Conservation (phyloP, 2,329 filamentous ascomycete species). For the Penicillium sclerotiorum region DNA sequence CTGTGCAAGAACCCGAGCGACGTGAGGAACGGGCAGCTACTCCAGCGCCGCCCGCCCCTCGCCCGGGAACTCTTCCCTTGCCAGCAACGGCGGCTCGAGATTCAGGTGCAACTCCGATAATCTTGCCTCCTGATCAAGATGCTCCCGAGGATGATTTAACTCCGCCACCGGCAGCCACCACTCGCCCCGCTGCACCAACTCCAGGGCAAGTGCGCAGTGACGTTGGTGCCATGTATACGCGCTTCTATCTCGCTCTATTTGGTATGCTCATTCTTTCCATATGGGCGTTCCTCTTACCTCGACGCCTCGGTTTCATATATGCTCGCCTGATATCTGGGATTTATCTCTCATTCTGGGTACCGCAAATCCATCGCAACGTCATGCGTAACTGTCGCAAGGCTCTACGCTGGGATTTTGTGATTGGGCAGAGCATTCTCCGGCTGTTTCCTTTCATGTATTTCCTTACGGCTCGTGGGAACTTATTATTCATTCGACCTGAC, state of each 20-base stretch:
- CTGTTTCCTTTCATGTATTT: constrained; percentile 84
- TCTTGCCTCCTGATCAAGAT: constrained; percentile 63
- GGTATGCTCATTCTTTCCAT: constrained; percentile 61
- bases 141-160: constrained; percentile 42
- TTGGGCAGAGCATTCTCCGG: constrained; percentile 79
- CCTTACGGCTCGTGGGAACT: constrained; percentile 75
- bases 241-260: constrained; percentile 64
- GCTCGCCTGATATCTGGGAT: constrained; percentile 66
- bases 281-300: constrained; percentile 61
- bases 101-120: constrained; percentile 57
- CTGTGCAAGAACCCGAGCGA: constrained; percentile 56
- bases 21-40: constrained; percentile 36
- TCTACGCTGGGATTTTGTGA: constrained; percentile 85
- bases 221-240: constrained; percentile 62
- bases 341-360: constrained; percentile 89
- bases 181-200: constrained; percentile 37
- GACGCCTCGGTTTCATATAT: constrained; percentile 56
- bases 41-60: constrained; percentile 31
- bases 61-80: constrained; percentile 48
- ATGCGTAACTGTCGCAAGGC: constrained; percentile 90
- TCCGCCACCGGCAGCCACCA: constrained; percentile 32
- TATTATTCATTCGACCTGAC: constrained; percentile 76
- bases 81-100: constrained; percentile 54
- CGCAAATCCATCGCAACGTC: constrained; percentile 88
- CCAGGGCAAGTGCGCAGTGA: constrained; percentile 45